A percentile compares a stretch with the other conserved stretches of the same genome.
Evolutionary conservation across 2,329 filamentous ascomycete genomes (phyloP).

Genomic region (Parastagonospora nodorum): DNA sequence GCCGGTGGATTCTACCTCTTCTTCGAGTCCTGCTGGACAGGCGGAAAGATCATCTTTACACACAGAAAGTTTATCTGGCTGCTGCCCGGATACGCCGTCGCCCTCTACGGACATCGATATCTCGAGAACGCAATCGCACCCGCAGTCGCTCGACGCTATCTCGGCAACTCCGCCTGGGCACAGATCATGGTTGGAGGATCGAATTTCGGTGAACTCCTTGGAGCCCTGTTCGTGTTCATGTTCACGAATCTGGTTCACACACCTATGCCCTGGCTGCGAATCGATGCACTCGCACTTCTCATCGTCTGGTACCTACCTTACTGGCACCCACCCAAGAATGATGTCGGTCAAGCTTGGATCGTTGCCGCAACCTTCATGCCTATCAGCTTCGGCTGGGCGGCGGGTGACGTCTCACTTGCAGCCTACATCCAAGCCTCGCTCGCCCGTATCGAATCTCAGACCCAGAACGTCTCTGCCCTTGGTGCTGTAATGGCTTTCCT

Average conservation of each 20-base stretch:
- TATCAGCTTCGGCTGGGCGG: conserved; percentile 55
- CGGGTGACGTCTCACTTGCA: conserved; percentile 57
- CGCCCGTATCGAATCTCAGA: conserved; percentile 51
- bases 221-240: conserved; percentile 56
- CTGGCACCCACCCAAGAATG: conserved; percentile 49
- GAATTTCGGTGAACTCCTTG: conserved; percentile 57
- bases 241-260: conserved; percentile 56
- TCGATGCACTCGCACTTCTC: conserved; percentile 54
- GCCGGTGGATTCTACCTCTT: conserved; percentile 51
- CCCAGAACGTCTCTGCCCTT: conserved; percentile 54
- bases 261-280: conserved; percentile 57
- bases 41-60: conserved; percentile 54
- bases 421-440: conserved; percentile 59
- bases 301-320: conserved; percentile 57
- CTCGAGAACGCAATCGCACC: conserved; percentile 57
- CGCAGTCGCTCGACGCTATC: conserved; percentile 53
- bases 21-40: conserved; percentile 54
- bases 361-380: conserved; percentile 54
- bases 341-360: conserved; percentile 54
- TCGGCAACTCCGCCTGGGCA: conserved; percentile 55
- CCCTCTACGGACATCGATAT: conserved; percentile 57
- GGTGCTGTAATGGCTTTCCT: conserved; percentile 60
- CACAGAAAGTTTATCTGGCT: conserved; percentile 57
- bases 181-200: conserved; percentile 59
- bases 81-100: conserved; percentile 55